Base-by-base conservation (phyloP, 208 protist genomes). In the Leishmania amazonensis region DNA sequence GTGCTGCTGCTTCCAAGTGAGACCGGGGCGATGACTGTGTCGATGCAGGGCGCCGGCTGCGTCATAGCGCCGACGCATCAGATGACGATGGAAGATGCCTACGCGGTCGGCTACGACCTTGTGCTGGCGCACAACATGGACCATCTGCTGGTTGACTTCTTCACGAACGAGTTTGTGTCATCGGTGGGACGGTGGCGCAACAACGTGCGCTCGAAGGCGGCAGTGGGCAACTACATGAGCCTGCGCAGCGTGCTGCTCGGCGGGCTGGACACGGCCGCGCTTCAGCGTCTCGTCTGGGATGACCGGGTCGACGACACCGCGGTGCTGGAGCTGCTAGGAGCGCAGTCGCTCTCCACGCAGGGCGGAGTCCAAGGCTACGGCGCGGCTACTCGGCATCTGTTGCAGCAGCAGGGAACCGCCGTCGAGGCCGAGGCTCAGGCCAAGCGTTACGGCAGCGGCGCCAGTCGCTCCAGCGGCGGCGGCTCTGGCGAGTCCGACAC, bases 161-260 rank as follows among this genome's bases (percentile, higher is more conserved):
- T 96, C 8, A 93, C 90, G 8, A 79, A 88, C 40, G 75, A 87
- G 51, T 96, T 97, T 72, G 86, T 96, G 28, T 95, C 94, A 0
- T 89, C 92, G 9, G 81, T 85, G n/a, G 92, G 90, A 3, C 88
- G 93, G 45, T 97, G 93, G 91, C 85, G 88, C 38, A 94, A 91
- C 53, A 91, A 97, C 73, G 81, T 97, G 8, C 91, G 91, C n/a
- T 83, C 88, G 64, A 92, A 93, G 73, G 87, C 88, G 15, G 87
- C 90, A 7, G 89, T 95, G 5, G 94, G 94, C 51, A 97, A 97
- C 79, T 97, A 94, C 85, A 76, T 90, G 60, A 93, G 86, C 57
- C 78, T 97, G 68, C 90, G 92, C 71, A 90, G 88, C 75, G 79
- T 94, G 6, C 83, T 96, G 72, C 75, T 92, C 35, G 89, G 88